Evolutionary conservation across 768 basidiomycete genomes (phyloP).

Genomic region (Jaapia argillacea): DNA sequence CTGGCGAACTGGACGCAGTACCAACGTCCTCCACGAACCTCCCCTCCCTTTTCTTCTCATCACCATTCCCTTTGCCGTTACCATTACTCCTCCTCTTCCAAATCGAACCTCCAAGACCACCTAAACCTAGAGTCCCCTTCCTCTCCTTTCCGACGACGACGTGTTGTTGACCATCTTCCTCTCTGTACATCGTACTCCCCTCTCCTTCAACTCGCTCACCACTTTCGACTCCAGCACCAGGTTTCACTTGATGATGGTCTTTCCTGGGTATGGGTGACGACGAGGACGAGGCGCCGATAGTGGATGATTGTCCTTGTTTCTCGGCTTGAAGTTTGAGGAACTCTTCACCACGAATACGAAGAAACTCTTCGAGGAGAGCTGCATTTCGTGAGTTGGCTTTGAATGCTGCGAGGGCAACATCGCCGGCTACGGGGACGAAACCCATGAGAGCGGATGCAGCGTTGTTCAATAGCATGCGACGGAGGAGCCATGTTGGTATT

Average conservation of each 20-base stretch:
- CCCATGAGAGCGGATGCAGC: constrained; percentile 57
- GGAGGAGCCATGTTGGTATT: constrained; percentile 52
- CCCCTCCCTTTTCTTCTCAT: constrained; percentile 19
- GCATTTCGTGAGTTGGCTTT: constrained; percentile 91
- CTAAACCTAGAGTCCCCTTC: background rate
- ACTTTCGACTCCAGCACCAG: constrained; percentile 38
- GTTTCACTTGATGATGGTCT: constrained; percentile 33
- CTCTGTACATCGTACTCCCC: constrained; percentile 2
- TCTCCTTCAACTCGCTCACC: constrained; percentile 24
- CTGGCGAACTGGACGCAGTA: background rate
- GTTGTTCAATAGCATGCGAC: constrained; percentile 72
- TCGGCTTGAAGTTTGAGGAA: constrained; percentile 39
- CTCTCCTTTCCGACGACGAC: constrained; percentile 23
- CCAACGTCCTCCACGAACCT: constrained; percentile 30
- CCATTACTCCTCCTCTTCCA: constrained; percentile 5
- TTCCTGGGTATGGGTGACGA: constrained; percentile 8
- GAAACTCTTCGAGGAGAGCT: constrained; percentile 72
- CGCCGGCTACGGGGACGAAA: constrained; percentile 63
- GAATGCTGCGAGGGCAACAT: constrained; percentile 64
- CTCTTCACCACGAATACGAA: constrained; percentile 70
- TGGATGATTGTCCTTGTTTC: background rate
- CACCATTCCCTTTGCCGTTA: constrained; percentile 11
- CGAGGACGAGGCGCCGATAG: too few relatives aligned
- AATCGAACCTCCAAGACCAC: too few relatives aligned
- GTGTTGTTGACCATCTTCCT: constrained; percentile 5